Base-by-base conservation (phyloP, 805 yeast genomes). In the Cyberlindnera japonica region DNA sequence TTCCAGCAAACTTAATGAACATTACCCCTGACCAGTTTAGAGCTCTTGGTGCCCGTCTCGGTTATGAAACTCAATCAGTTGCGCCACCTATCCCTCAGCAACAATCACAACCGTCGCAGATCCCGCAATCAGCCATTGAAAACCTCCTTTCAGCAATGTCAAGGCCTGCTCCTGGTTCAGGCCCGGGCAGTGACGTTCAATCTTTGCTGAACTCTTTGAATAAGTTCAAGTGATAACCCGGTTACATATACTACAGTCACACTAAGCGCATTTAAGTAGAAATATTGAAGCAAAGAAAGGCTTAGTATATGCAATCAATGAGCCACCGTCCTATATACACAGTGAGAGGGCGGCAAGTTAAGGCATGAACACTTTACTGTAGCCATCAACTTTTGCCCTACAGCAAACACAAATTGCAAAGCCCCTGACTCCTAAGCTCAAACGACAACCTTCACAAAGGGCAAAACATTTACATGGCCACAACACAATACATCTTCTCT, bases 391-490 rank as follows among this genome's bases (percentile, higher is more conserved):
- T 20, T 72, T 72, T 22, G 79, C 65, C 24, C 95, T 73, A 55
- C 97, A 90, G 54, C 95, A 84, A 0, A 89, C 91, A 61, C 97
- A 90, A 1, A 81, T 82, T 42, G 74, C 76, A 55, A 82, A 81
- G 11, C 84, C 83, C 45, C 89, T 73, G 24, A 81, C 64, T 7
- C 86, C 87, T 38, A 90, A 68, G 14, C 83, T 75, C 10, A 80
- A 66, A 14, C 97, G 71, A 56, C 97, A 90, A 19, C 75, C 72
- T 48, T 89, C 96, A 61, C 97, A 90, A 5, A 90, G 68, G 0
- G 95, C 89, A 41, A 90, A 76, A 60, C 97, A 90, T 51, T 79
- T 76, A 58, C 97, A 90, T 0, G 97, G 97, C 97, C 97, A 90
- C 3, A 91, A 67, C 8, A 90, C 79, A 30, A 90, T 75, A 42